Evolutionary conservation across 108 stramenopile genomes (phyloP).

Genomic region (Chaetoceros tenuissimus): DNA sequence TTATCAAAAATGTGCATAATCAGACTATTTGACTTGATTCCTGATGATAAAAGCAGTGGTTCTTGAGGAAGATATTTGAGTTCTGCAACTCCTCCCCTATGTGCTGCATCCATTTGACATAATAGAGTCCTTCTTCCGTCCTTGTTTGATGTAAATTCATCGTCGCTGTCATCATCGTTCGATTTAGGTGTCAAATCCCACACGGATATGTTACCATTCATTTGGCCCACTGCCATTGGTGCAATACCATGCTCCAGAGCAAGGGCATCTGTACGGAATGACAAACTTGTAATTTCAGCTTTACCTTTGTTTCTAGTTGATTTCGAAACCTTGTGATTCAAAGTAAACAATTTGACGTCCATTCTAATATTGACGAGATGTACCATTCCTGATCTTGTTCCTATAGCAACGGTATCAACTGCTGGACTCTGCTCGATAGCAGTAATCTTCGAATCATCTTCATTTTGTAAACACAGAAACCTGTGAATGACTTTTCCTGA

Average conservation of each 20-base stretch:
- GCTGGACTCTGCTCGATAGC: conserved; percentile 68
- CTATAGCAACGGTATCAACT: conserved; percentile 79
- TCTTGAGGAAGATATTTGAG: conserved; percentile 70
- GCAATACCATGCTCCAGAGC: conserved; percentile 68
- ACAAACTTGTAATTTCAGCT: conserved; percentile 51
- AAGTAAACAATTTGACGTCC: conserved; percentile 58
- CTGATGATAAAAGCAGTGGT: conserved; percentile 66
- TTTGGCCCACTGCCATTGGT: conserved; percentile 70
- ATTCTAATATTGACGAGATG: conserved; percentile 70
- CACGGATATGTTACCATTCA: conserved; percentile 66
- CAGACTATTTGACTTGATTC: conserved; percentile 54
- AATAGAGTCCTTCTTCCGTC: conserved; percentile 38
- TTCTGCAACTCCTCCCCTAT: conserved; percentile 67
- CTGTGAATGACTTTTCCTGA: conserved; percentile 64
- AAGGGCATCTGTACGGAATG: conserved; percentile 76
- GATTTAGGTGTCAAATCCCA: conserved; percentile 74
- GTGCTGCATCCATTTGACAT: conserved; percentile 49
- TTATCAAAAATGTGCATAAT: conserved; percentile 78
- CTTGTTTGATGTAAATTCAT: conserved; percentile 1
- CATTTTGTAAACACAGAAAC: conserved; percentile 40
- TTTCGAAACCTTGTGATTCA: conserved; percentile 23
- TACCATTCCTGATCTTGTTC: conserved; percentile 51
- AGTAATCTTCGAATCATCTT: conserved; percentile 25
- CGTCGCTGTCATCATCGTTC: conserved; percentile 34
- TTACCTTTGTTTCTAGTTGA: conserved; percentile 10